phyloP scores from a whole-genome alignment of 164 flowering plant genomes.

The Magnolia kwangsiensis region DNA sequence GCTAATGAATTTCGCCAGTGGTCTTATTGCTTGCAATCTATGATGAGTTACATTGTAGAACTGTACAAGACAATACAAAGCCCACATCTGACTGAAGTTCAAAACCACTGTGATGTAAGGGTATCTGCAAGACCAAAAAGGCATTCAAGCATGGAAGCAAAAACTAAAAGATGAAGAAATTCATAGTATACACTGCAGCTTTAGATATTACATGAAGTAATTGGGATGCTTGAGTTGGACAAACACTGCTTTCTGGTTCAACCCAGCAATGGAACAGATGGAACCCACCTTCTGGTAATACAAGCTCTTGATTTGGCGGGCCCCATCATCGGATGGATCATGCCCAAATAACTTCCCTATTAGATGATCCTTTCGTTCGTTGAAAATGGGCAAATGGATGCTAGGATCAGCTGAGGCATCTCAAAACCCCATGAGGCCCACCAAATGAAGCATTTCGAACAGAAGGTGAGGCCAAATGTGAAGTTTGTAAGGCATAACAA shows the following conservation, averaged over 20 bases:
- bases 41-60: slow-evolving; percentile 80
- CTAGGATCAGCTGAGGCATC: too few relatives aligned
- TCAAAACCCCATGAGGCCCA: too few relatives aligned
- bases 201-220: background rate
- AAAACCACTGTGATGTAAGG: slow-evolving; percentile 77
- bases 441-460: too few relatives aligned
- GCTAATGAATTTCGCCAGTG: slow-evolving; percentile 87
- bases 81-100: slow-evolving; percentile 99
- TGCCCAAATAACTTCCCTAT: background rate
- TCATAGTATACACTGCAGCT: background rate
- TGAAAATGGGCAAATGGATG: background rate
- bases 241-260: too few relatives aligned
- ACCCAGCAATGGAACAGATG: too few relatives aligned
- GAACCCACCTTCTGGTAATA: too few relatives aligned
- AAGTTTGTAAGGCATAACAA: too few relatives aligned
- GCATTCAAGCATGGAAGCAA: background rate
- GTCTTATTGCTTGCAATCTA: slow-evolving; percentile 61
- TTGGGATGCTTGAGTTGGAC: background rate
- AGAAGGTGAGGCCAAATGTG: too few relatives aligned
- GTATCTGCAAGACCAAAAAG: slow-evolving; percentile 46
- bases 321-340: background rate
- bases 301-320: background rate
- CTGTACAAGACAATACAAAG: slow-evolving; percentile 83
- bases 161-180: background rate
- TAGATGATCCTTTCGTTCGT: background rate